Conservation (phyloP, 2,329 filamentous ascomycete genomes). For the Fusarium humuli region DNA sequence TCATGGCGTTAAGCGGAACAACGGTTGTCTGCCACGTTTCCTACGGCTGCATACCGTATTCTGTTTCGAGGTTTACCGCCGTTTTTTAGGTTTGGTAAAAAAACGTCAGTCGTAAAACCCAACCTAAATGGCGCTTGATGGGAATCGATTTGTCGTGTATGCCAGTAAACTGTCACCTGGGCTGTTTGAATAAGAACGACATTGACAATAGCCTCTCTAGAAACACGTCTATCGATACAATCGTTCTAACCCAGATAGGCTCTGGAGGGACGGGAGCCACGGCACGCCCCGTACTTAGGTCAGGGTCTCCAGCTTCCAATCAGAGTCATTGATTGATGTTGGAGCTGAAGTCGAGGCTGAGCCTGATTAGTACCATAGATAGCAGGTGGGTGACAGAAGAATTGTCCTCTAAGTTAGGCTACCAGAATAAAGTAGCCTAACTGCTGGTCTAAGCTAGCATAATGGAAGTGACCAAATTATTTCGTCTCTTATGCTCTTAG, state of each 20-base stretch:
- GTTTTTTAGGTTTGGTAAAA: constrained; percentile 1
- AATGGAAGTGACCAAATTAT: not conserved
- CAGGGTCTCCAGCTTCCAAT: constrained; percentile 27
- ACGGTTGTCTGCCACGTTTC: constrained; percentile 28
- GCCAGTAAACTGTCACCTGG: not conserved
- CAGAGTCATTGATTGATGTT: constrained; percentile 16
- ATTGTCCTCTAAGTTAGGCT: not conserved
- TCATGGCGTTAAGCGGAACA: constrained; percentile 34
- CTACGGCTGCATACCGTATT: constrained; percentile 15
- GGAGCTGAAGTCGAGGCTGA: constrained; percentile 14
- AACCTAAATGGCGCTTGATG: not conserved
- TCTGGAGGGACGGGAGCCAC: constrained; percentile 43
- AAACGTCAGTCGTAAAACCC: not conserved
- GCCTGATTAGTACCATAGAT: not conserved
- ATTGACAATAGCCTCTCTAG: not conserved
- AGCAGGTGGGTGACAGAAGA: not conserved
- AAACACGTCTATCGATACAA: constrained; percentile 12
- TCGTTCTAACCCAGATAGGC: constrained; percentile 24
- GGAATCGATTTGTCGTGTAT: not conserved
- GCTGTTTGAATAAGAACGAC: not conserved
- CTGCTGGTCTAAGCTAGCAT: not conserved
- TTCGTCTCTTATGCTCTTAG: not conserved
- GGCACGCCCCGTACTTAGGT: constrained; percentile 36
- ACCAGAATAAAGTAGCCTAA: not conserved
- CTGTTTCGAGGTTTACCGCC: constrained; percentile 14